Percentiles rank a stretch among this genome's conserved stretches.
Conservation (phyloP, 176 grass and related monocot species). For the Carex kokanica region DNA sequence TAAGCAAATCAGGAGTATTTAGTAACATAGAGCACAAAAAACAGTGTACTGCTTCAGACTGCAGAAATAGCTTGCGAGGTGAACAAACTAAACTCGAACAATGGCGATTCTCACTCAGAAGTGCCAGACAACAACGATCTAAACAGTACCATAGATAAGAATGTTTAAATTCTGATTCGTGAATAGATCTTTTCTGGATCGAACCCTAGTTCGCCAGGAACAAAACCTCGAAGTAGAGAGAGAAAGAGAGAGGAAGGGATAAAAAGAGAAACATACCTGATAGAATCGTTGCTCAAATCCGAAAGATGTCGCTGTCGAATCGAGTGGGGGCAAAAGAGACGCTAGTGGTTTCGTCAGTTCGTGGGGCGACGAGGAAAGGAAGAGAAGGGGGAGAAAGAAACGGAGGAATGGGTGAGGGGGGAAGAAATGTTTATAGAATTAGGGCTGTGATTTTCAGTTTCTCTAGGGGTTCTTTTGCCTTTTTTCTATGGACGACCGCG, state of each 20-base stretch:
- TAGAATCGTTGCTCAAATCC: neutral
- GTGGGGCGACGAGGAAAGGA: neutral
- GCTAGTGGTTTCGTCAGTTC: conserved; percentile 6
- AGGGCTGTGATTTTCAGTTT: conserved; percentile 19
- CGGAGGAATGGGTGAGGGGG: neutral
- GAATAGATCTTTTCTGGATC: conserved; percentile 21
- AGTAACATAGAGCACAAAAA: neutral
- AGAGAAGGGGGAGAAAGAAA: neutral
- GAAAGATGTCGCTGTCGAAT: conserved; percentile 13
- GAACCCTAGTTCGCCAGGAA: conserved; percentile 13
- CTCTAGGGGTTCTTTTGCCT: conserved; percentile 1
- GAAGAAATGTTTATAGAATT: conserved; percentile 5
- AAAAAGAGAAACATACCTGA: neutral
- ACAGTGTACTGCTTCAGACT: neutral
- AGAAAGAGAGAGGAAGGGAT: neutral
- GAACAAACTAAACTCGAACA: neutral
- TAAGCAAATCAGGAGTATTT: neutral
- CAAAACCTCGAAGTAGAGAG: neutral
- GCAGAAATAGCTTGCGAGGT: neutral
- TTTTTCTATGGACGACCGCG: neutral
- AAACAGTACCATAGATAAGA: neutral
- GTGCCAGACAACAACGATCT: neutral
- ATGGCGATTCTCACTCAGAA: conserved; percentile 18
- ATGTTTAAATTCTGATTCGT: neutral
- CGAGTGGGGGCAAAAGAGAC: neutral